Percentiles rank a stretch among this genome's conserved stretches.
Conservation (phyloP, 192 early-diverging fungal species). For the Podila minutissima region DNA sequence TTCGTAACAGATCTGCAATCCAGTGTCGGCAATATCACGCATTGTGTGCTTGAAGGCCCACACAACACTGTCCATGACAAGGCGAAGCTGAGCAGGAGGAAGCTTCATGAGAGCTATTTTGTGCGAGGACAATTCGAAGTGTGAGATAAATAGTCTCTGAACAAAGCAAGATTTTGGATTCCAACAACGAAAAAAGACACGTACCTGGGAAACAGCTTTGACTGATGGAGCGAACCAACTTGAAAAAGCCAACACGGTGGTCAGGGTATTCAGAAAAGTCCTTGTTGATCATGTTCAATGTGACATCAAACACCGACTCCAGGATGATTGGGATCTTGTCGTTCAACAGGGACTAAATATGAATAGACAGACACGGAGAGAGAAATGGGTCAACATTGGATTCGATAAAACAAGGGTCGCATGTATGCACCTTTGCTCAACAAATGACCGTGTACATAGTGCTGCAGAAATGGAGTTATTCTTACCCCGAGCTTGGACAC, state of each 20-base stretch:
- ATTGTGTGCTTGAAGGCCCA: slow-evolving; percentile 99
- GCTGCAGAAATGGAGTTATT: slow-evolving; percentile 43
- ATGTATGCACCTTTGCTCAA: background rate
- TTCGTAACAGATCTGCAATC: slow-evolving; percentile 87
- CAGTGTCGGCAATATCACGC: slow-evolving; percentile 95
- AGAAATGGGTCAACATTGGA: background rate
- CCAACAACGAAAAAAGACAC: too few species aligned
- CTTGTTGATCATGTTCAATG: slow-evolving; percentile 99
- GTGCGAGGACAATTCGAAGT: background rate
- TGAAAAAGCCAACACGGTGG: slow-evolving; percentile 95
- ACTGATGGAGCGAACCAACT: slow-evolving; percentile 92
- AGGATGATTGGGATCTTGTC: slow-evolving; percentile 89
- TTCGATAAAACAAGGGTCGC: too few species aligned
- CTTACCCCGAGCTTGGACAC: slow-evolving; percentile 80
- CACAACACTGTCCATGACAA: slow-evolving; percentile 94
- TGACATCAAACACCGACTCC: slow-evolving; percentile 95
- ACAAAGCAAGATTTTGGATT: background rate
- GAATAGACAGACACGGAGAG: background rate
- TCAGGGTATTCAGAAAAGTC: slow-evolving; percentile 98
- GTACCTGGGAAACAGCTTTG: slow-evolving; percentile 89
- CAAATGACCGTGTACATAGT: slow-evolving; percentile 24
- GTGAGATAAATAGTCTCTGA: slow-evolving; percentile 15
- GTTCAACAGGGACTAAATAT: slow-evolving; percentile 71
- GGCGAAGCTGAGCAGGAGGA: slow-evolving; percentile 86
- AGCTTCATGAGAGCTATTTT: slow-evolving; percentile 81